Conservation (phyloP, 1,139 yeast genomes). For the Yamadazyma diospyri region DNA sequence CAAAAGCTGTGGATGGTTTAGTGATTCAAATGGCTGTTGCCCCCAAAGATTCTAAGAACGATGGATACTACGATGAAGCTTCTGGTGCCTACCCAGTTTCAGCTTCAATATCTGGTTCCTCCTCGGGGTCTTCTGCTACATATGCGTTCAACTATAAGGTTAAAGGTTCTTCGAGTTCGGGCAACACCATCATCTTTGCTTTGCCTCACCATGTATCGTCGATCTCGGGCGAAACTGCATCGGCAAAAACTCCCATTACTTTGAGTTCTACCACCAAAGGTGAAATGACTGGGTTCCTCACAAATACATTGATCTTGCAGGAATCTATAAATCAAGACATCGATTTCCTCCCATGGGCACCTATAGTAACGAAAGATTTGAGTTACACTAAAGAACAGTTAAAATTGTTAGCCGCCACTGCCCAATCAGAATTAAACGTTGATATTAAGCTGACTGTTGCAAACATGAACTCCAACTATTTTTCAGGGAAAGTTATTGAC, state of each 20-base stretch:
- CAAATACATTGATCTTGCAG: slow-evolving; percentile 45
- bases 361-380: slow-evolving; percentile 25
- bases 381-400: slow-evolving; percentile 51
- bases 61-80: slow-evolving; percentile 30
- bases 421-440: slow-evolving; percentile 54
- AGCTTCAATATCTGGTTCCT: slow-evolving; percentile 28
- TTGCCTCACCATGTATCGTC: slow-evolving; percentile 69
- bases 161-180: slow-evolving; percentile 50
- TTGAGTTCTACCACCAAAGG: slow-evolving; percentile 67
- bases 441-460: slow-evolving; percentile 52
- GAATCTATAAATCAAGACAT: slow-evolving; percentile 50
- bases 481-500: slow-evolving; percentile 68
- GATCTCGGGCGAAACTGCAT: slow-evolving; percentile 33
- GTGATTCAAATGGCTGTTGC: slow-evolving; percentile 61
- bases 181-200: slow-evolving; percentile 57
- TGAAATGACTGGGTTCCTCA: slow-evolving; percentile 54
- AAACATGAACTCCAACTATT: slow-evolving; percentile 53
- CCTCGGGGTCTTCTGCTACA: slow-evolving; percentile 37
- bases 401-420: slow-evolving; percentile 49
- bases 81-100: slow-evolving; percentile 39
- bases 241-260: slow-evolving; percentile 44
- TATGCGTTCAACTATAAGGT: slow-evolving; percentile 54
- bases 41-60: slow-evolving; percentile 27
- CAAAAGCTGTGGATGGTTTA: slow-evolving; percentile 48
- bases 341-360: slow-evolving; percentile 61